Base-by-base conservation (phyloP, 2,329 filamentous ascomycete genomes). In the Colletotrichum sansevieriae region DNA sequence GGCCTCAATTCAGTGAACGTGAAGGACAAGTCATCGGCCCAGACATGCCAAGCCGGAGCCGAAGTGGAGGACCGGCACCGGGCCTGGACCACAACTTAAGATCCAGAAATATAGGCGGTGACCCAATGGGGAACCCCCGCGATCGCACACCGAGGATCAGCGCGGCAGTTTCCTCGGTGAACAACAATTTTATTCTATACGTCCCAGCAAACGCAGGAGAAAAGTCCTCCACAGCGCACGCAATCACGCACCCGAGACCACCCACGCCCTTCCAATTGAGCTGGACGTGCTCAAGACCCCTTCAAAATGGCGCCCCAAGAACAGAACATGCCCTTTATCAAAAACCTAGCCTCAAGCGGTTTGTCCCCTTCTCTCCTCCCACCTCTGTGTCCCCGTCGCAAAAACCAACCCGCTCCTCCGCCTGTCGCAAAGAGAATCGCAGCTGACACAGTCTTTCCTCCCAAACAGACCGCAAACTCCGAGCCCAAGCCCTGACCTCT, bases 301-400 rank as follows among this genome's bases (percentile, higher is more conserved):
- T 4, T 63, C 60, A 78, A 73, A 60, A 82, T 83, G 78, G 78
- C 81, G 58, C 73, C 81, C 68, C 77, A 80, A 72, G 83, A 84
- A 74, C 79, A 81, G 65, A 83, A 82, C 70, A 87, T 88, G 84
- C 92, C 93, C 6, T 97, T 97, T 73, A 91, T 97, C 71, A 92
- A 90, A 79, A 91, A 95, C 77, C 89, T 97, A 71, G 92, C 92
- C 63, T 95, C 93, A 41, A 96, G 92, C 81, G 92, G 93, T 95
- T 77, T 71, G 87, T 82, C 15, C 18, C 60, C 22, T 71, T 56
- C 56, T 68, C 65, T 20, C 54, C n/a, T 55, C 66, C 22, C 4
- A 3, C 22, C 22, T 4, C 22, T 4, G 4, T 4, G 4, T 4
- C 65, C 25, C 55, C n/a, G 18, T 35, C 49, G 44, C 55, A 55